phyloP scores from a whole-genome alignment of 2,329 filamentous ascomycete genomes.

The Onygenales sp. region DNA sequence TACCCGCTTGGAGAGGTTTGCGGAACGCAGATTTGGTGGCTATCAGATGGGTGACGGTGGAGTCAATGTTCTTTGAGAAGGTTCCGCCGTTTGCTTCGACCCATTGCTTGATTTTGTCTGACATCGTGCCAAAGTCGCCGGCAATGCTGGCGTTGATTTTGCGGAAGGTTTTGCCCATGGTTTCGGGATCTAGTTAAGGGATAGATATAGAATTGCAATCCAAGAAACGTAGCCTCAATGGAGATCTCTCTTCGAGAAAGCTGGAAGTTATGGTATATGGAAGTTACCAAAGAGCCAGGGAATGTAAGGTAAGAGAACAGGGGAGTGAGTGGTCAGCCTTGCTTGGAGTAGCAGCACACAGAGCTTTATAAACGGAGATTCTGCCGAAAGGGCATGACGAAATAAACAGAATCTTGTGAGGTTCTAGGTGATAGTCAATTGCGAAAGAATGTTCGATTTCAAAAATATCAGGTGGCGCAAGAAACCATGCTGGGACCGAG shows the following conservation, averaged over 20 bases:
- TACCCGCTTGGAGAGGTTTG: slow-evolving; percentile 34
- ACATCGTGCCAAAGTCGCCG: slow-evolving; percentile 47
- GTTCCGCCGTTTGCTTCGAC: slow-evolving; percentile 52
- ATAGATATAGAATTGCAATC: background rate
- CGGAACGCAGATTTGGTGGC: slow-evolving; percentile 54
- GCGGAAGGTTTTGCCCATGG: slow-evolving; percentile 40
- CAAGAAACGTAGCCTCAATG: background rate
- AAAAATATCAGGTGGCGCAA: too few relatives aligned
- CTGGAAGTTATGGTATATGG: background rate
- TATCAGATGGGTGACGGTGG: slow-evolving; percentile 58
- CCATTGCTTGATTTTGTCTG: slow-evolving; percentile 57
- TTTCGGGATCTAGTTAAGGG: background rate
- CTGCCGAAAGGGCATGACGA: too few relatives aligned
- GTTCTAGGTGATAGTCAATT: too few relatives aligned
- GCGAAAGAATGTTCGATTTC: too few relatives aligned
- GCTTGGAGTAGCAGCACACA: too few relatives aligned
- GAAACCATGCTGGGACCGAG: too few relatives aligned
- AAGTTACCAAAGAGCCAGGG: too few relatives aligned
- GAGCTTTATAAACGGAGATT: too few relatives aligned
- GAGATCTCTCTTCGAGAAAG: background rate
- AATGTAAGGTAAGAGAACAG: too few relatives aligned
- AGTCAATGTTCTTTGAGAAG: slow-evolving; percentile 44
- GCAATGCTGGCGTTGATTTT: slow-evolving; percentile 47
- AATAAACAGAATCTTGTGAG: too few relatives aligned
- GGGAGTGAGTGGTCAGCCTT: too few relatives aligned